A percentile compares a stretch with the other conserved stretches of the same genome.
Evolutionary conservation across 345 rosid species (phyloP).

Genomic region (Sisymbrium irio): DNA sequence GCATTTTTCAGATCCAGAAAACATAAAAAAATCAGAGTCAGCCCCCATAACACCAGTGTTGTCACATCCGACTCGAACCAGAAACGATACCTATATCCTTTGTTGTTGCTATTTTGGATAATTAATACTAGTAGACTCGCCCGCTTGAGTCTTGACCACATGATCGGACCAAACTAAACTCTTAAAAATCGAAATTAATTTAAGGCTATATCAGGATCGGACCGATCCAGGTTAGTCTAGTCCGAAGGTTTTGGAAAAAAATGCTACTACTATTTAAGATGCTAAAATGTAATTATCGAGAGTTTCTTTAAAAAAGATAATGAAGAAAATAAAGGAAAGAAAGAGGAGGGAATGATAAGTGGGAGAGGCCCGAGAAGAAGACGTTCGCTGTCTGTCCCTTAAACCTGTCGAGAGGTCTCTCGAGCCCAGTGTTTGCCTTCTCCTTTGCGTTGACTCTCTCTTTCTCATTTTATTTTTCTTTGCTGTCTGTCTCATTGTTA

Average conservation of each 20-base stretch:
- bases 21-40: not conserved
- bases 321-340: not conserved
- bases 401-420: constrained; percentile 35
- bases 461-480: not conserved
- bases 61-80: constrained; percentile 5
- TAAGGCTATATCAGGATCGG: not conserved
- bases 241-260: constrained; percentile 14
- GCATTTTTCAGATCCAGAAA: not conserved
- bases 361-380: constrained; percentile 37
- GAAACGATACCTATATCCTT: not conserved
- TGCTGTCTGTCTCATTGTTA: not conserved
- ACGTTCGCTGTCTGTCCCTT: constrained; percentile 34
- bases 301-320: not conserved
- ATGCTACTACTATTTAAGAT: not conserved
- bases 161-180: not conserved
- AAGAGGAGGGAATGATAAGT: constrained; percentile 25
- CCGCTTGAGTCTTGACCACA: not conserved
- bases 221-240: constrained; percentile 10
- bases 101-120: not conserved
- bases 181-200: not conserved
- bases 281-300: not conserved
- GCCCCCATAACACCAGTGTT: not conserved
- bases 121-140: not conserved
- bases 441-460: constrained; percentile 26
- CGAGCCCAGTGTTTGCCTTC: constrained; percentile 37